phyloP scores from a whole-genome alignment of 305 asterid genomes.

The Fraxinus xanthoxyloides region DNA sequence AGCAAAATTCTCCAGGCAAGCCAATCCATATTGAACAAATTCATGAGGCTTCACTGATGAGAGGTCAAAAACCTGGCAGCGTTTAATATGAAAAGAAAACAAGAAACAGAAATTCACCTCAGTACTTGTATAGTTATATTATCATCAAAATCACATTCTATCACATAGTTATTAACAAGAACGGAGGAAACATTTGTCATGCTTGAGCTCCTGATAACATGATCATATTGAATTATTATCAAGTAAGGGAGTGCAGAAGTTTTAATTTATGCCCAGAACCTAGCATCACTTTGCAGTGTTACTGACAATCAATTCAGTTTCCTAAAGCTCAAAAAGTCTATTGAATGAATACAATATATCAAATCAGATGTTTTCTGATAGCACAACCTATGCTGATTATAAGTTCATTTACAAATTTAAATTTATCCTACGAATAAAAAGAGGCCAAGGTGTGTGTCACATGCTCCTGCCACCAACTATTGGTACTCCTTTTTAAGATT shows the following conservation, averaged over 20 bases:
- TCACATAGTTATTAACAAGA: background rate
- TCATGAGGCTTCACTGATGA: conserved; percentile 82
- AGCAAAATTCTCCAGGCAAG: conserved; percentile 82
- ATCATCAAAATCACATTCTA: background rate
- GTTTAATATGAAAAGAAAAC: conserved; percentile 27
- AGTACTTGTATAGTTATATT: background rate
- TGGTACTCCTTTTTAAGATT: background rate
- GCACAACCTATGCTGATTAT: background rate
- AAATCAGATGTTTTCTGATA: background rate
- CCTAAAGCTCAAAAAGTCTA: conserved; percentile 9
- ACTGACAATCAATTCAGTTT: background rate
- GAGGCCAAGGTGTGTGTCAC: background rate
- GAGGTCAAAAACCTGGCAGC: conserved; percentile 85
- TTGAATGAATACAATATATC: background rate
- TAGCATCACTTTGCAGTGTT: background rate
- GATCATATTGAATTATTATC: background rate
- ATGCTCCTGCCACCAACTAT: background rate
- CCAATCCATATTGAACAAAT: conserved; percentile 83
- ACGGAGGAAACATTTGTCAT: background rate
- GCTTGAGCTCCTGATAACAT: background rate
- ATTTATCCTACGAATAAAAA: background rate
- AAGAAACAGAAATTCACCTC: conserved; percentile 5
- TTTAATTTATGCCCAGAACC: background rate
- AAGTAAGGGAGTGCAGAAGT: background rate
- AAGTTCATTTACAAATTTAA: background rate